These are phyloP conservation scores for Hamamelis virginiana DNA, from an alignment of 164 flowering plant species.

Conservation along the genomic window DNA sequence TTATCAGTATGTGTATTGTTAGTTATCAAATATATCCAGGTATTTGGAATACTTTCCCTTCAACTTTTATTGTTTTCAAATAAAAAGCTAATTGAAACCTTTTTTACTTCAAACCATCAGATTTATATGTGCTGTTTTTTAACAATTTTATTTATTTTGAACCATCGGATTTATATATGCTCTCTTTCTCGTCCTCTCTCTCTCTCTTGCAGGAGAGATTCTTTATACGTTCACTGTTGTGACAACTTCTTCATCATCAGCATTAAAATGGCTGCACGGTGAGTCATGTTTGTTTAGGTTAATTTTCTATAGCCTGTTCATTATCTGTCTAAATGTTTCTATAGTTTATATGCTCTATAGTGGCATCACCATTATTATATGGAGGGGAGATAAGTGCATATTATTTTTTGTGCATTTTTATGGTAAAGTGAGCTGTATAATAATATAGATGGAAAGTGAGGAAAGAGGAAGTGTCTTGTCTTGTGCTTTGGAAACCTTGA, in stretches of 20 bases:
- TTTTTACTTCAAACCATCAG: too few relatives aligned
- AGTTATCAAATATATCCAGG: background rate
- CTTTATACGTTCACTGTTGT: slow-evolving; percentile 74
- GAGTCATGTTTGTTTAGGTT: slow-evolving; percentile 18
- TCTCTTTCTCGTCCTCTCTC: too few relatives aligned
- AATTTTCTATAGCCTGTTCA: background rate
- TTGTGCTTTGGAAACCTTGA: too few relatives aligned
- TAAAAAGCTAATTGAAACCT: background rate
- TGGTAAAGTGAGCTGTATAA: too few relatives aligned
- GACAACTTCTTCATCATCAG: slow-evolving; percentile 73
- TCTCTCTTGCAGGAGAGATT: slow-evolving; percentile 60
- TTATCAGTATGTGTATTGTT: background rate
- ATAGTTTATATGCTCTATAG: background rate
- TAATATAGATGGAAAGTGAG: too few relatives aligned
- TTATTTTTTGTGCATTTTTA: too few relatives aligned
- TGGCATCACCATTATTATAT: background rate
- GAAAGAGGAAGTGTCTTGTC: too few relatives aligned
- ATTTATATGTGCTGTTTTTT: background rate
- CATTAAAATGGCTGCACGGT: slow-evolving; percentile 91
- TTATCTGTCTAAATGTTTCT: background rate
- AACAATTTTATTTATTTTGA: background rate
- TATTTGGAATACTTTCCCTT: background rate
- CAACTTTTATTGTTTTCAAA: background rate
- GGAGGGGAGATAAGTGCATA: too few relatives aligned
- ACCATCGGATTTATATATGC: background rate